Conservation (phyloP, 148 eudicot species). For the Rhododendron ovatum region DNA sequence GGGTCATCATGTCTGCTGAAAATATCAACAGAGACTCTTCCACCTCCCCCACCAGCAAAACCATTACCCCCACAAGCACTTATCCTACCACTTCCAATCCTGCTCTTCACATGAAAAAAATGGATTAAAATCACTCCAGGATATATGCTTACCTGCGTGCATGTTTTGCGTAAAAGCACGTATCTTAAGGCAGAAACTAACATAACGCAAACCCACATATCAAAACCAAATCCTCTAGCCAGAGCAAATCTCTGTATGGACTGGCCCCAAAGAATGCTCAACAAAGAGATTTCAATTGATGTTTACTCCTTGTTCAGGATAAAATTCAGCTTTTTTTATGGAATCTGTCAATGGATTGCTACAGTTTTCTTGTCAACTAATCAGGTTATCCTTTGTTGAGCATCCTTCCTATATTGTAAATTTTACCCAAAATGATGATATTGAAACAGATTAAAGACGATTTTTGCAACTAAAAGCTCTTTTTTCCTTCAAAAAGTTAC, state of each 20-base stretch:
- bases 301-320: neutral
- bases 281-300: neutral
- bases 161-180: neutral
- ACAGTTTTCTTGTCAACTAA: neutral
- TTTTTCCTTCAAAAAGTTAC: neutral
- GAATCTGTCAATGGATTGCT: neutral
- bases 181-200: neutral
- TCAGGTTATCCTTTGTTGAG: neutral
- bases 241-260: neutral
- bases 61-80: conserved; percentile 95
- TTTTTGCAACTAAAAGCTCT: neutral
- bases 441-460: neutral
- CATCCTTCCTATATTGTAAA: neutral
- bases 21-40: conserved; percentile 86
- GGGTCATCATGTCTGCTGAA: conserved; percentile 97
- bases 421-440: too few species aligned
- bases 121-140: conserved; percentile 7
- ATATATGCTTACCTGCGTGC: neutral
- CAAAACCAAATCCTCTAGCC: neutral
- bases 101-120: conserved; percentile 36
- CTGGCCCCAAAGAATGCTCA: neutral
- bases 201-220: neutral
- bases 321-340: neutral
- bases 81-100: conserved; percentile 79
- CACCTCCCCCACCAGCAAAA: conserved; percentile 96